A percentile compares a stretch with the other conserved stretches of the same genome.
Evolutionary conservation across 495 filamentous ascomycete genomes (phyloP).

Genomic region (Astrothelium macrocarpum): DNA sequence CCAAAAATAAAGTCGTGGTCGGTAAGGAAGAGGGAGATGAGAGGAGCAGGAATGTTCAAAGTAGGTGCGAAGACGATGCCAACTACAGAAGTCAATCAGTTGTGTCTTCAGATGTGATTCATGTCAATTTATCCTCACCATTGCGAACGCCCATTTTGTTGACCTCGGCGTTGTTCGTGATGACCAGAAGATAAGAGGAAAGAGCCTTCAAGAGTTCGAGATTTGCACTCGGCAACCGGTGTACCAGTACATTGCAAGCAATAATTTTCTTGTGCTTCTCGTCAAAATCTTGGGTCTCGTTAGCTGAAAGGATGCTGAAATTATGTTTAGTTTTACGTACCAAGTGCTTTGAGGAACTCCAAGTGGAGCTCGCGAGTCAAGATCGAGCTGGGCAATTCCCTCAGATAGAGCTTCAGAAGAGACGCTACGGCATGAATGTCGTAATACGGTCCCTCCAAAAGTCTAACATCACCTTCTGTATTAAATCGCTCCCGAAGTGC

Average conservation of each 20-base stretch:
- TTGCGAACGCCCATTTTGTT: constrained; percentile 99
- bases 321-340: constrained; percentile 38
- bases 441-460: constrained; percentile 78
- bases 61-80: constrained; percentile 99
- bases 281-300: constrained; percentile 46
- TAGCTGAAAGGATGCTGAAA: constrained; percentile 12
- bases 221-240: constrained; percentile 72
- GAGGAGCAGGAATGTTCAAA: constrained; percentile 88
- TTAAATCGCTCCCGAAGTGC: constrained; percentile 86
- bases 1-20: constrained; percentile 84
- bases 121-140: constrained; percentile 24
- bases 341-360: constrained; percentile 78
- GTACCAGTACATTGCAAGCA: constrained; percentile 79
- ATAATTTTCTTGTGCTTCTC: constrained; percentile 65
- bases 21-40: constrained; percentile 87
- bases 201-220: constrained; percentile 70
- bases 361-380: constrained; percentile 83
- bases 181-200: constrained; percentile 73
- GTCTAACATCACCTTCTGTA: constrained; percentile 83
- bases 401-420: constrained; percentile 84
- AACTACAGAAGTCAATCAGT: constrained; percentile 37
- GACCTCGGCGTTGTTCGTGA: constrained; percentile 76
- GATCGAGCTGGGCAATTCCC: constrained; percentile 83
- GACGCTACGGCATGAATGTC: constrained; percentile 96
- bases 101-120: constrained; percentile 2